Percentiles rank a stretch among this genome's conserved stretches.
phyloP scores from a whole-genome alignment of 202 grass and related monocot species.

The Saccharum hybrid region DNA sequence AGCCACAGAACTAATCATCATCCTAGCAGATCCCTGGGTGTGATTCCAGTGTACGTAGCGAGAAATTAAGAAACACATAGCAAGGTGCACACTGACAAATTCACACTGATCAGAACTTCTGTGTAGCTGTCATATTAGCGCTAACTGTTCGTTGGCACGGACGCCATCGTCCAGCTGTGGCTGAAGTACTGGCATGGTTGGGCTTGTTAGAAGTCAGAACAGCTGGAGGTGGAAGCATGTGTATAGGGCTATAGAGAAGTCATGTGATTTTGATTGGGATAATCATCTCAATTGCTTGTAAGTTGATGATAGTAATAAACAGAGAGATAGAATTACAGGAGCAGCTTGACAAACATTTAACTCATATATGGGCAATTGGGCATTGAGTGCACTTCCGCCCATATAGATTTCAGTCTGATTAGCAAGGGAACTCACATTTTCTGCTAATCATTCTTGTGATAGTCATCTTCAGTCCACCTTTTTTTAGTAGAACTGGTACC shows the following conservation, averaged over 20 bases:
- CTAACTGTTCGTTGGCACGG: constrained; percentile 10
- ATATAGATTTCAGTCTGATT: background rate
- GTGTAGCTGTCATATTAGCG: background rate
- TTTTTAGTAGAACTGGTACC: background rate
- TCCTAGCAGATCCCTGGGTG: background rate
- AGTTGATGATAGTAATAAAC: constrained; percentile 27
- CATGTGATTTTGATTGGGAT: constrained; percentile 16
- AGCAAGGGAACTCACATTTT: background rate
- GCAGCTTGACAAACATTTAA: background rate
- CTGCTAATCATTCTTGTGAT: background rate
- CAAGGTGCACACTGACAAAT: constrained; percentile 2
- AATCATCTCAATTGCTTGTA: constrained; percentile 37
- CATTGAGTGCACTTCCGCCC: too few species aligned
- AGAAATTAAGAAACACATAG: constrained; percentile 11
- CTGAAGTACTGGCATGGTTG: background rate
- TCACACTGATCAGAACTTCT: constrained; percentile 19
- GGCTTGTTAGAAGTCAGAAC: background rate
- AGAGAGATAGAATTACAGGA: constrained; percentile 18
- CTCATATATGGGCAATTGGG: background rate
- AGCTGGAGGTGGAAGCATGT: background rate
- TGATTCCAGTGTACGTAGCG: constrained; percentile 36
- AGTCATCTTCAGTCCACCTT: background rate
- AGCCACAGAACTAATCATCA: background rate
- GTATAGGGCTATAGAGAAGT: constrained; percentile 24
- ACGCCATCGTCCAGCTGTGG: background rate